A percentile compares a stretch with the other conserved stretches of the same genome.
Conservation (phyloP, 2,329 filamentous ascomycete genomes). For the Apiospora malaysiana region DNA sequence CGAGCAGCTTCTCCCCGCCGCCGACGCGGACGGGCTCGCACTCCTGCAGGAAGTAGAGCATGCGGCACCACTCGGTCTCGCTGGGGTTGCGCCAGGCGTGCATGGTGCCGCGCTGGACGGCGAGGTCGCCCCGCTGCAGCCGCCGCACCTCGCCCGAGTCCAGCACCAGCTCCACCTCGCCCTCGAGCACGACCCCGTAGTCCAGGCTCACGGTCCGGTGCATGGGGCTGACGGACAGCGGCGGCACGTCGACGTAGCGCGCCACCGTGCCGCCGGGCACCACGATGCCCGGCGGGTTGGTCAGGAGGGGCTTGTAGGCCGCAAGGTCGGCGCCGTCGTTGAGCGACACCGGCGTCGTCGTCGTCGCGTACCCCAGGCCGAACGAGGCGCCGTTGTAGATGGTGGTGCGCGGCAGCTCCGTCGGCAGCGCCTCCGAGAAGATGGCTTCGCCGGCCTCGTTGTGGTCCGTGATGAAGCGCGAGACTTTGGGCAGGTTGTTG, state of each 20-base stretch:
- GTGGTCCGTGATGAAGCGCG: slow-evolving; percentile 43
- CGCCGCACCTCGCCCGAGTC: slow-evolving; percentile 51
- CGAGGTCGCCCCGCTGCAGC: slow-evolving; percentile 52
- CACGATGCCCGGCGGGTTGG: slow-evolving; percentile 53
- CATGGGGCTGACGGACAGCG: slow-evolving; percentile 46
- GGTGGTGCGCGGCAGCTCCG: slow-evolving; percentile 28
- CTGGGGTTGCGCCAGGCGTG: slow-evolving; percentile 47
- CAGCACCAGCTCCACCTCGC: slow-evolving; percentile 53
- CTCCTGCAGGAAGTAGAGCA: slow-evolving; percentile 43
- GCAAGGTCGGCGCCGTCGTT: slow-evolving; percentile 51
- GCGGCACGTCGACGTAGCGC: slow-evolving; percentile 53
- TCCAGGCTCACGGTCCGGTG: slow-evolving; percentile 56
- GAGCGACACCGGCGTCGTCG: slow-evolving; percentile 52
- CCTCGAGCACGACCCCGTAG: slow-evolving; percentile 56
- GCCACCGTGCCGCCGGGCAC: slow-evolving; percentile 50
- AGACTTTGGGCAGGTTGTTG: slow-evolving; percentile 28
- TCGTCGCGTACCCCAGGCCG: slow-evolving; percentile 55
- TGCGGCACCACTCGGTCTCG: slow-evolving; percentile 46
- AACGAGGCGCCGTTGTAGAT: slow-evolving; percentile 50
- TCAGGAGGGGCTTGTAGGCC: slow-evolving; percentile 50
- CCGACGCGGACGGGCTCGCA: slow-evolving; percentile 32
- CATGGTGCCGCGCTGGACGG: slow-evolving; percentile 53
- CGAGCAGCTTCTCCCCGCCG: slow-evolving; percentile 24
- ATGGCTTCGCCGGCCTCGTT: slow-evolving; percentile 40
- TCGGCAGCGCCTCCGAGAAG: slow-evolving; percentile 38